These are phyloP conservation scores for Phytophthora pistaciae DNA, from an alignment of 352 stramenopile genomes.

Conservation along the genomic window DNA sequence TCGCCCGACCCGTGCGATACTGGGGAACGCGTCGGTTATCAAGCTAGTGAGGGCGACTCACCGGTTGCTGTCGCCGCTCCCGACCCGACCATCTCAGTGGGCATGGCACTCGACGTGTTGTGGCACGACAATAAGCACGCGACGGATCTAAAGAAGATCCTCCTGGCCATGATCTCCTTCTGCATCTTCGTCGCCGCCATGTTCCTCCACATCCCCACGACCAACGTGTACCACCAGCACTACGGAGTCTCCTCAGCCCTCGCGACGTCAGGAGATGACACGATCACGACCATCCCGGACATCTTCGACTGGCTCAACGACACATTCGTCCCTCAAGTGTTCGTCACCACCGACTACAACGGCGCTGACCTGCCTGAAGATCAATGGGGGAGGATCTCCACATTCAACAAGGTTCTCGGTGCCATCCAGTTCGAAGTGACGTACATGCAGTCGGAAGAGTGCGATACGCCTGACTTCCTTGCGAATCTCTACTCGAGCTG, in stretches of 20 bases:
- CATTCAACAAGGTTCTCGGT: constrained; percentile 53
- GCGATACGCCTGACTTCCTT: constrained; percentile 38
- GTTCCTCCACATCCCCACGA: constrained; percentile 51
- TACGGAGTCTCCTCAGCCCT: constrained; percentile 41
- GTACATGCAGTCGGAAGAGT: constrained; percentile 21
- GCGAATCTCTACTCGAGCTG: constrained; percentile 44
- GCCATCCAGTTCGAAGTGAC: constrained; percentile 43
- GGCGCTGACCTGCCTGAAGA: constrained; percentile 30
- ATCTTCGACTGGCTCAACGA: constrained; percentile 56
- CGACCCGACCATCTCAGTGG: constrained; percentile 16
- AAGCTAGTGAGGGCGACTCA: constrained; percentile 14
- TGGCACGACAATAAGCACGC: constrained; percentile 53
- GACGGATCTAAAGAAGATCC: constrained; percentile 44
- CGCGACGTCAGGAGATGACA: constrained; percentile 53
- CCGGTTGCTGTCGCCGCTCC: not conserved
- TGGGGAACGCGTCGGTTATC: constrained; percentile 15
- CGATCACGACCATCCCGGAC: constrained; percentile 44
- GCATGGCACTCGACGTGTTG: constrained; percentile 45
- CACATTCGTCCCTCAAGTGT: constrained; percentile 54
- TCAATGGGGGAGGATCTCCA: constrained; percentile 38
- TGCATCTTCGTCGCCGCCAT: constrained; percentile 51
- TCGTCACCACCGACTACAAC: constrained; percentile 62
- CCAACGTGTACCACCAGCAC: constrained; percentile 41
- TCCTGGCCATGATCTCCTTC: constrained; percentile 48
- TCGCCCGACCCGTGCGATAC: constrained; percentile 33